Conservation (phyloP, 805 yeast genomes). For the Wickerhamiella allomyrinae region DNA sequence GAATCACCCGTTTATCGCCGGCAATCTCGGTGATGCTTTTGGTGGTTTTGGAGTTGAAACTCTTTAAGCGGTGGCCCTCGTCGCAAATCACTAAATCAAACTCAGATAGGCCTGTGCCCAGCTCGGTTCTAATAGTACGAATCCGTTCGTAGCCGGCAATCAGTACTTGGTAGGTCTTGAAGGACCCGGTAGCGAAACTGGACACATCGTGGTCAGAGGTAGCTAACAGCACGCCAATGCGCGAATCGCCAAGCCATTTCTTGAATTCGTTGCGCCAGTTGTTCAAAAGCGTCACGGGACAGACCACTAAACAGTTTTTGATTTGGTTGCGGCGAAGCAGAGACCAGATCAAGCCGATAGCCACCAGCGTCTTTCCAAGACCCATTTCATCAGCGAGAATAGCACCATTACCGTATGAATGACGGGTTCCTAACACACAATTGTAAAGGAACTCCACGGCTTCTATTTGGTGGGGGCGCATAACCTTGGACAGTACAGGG, state of each 20-base stretch:
- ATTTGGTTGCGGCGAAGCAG: slow-evolving; percentile 34
- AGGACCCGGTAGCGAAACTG: slow-evolving; percentile 37
- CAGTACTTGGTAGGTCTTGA: slow-evolving; percentile 62
- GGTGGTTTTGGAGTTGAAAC: slow-evolving; percentile 53
- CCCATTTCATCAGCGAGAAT: slow-evolving; percentile 97
- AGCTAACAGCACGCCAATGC: slow-evolving; percentile 51
- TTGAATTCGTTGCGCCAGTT: slow-evolving; percentile 83
- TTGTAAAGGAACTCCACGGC: slow-evolving; percentile 74
- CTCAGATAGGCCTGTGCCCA: slow-evolving; percentile 12
- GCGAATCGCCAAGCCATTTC: slow-evolving; percentile 67
- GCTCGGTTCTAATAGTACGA: slow-evolving; percentile 27
- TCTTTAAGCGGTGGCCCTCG: slow-evolving; percentile 88
- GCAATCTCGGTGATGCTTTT: slow-evolving; percentile 44
- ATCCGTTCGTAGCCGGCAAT: slow-evolving; percentile 82
- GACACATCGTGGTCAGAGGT: slow-evolving; percentile 37
- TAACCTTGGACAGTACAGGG: slow-evolving; percentile 19
- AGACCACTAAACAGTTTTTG: slow-evolving; percentile 59
- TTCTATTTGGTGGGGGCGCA: slow-evolving; percentile 78
- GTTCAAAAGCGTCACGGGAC: slow-evolving; percentile 78
- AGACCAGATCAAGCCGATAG: slow-evolving; percentile 77
- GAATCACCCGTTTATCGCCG: slow-evolving; percentile 42
- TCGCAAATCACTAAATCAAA: slow-evolving; percentile 77
- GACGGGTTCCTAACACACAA: slow-evolving; percentile 59
- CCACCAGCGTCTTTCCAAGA: slow-evolving; percentile 74
- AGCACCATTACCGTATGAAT: slow-evolving; percentile 46